Evolutionary conservation across 495 filamentous ascomycete species (phyloP).

Genomic region (Astrothelium subdiscretum): DNA sequence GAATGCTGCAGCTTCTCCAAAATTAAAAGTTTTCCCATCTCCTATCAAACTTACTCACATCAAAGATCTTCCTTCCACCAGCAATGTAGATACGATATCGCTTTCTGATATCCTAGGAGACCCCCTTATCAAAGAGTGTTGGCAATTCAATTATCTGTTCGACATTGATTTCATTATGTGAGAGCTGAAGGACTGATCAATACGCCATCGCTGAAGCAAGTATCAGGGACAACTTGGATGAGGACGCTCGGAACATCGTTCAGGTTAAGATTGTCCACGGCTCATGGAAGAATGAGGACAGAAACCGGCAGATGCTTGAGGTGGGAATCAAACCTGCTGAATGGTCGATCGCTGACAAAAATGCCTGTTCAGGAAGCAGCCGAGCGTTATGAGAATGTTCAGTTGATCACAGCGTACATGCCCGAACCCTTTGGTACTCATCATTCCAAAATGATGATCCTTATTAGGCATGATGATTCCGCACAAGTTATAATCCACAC

Average conservation of each 20-base stretch:
- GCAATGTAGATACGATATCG: conserved; percentile 57
- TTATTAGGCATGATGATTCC: conserved; percentile 62
- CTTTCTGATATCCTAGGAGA: conserved; percentile 67
- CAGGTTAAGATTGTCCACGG: conserved; percentile 74
- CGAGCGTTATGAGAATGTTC: conserved; percentile 52
- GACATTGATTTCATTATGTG: conserved; percentile 66
- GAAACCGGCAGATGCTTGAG: conserved; percentile 46
- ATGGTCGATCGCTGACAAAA: not conserved
- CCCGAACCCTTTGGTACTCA: conserved; percentile 83
- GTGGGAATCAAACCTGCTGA: conserved; percentile 31
- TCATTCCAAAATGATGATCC: conserved; percentile 76
- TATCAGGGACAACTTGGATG: conserved; percentile 45
- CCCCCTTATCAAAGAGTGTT: conserved; percentile 72
- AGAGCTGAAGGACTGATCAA: not conserved
- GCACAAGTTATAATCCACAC: conserved; percentile 81
- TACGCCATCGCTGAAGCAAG: conserved; percentile 16
- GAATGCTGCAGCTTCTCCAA: not conserved
- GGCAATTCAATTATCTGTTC: conserved; percentile 83
- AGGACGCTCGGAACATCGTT: conserved; percentile 52
- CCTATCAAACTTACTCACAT: conserved; percentile 68
- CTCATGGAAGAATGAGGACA: conserved; percentile 70
- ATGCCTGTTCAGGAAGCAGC: conserved; percentile 40
- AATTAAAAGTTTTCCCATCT: conserved; percentile 30
- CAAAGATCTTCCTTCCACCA: conserved; percentile 43
- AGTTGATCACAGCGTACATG: conserved; percentile 65